These are phyloP conservation scores for Pseudogymnoascus sp. DNA, from an alignment of 2,329 filamentous ascomycete species.

Conservation along the genomic window DNA sequence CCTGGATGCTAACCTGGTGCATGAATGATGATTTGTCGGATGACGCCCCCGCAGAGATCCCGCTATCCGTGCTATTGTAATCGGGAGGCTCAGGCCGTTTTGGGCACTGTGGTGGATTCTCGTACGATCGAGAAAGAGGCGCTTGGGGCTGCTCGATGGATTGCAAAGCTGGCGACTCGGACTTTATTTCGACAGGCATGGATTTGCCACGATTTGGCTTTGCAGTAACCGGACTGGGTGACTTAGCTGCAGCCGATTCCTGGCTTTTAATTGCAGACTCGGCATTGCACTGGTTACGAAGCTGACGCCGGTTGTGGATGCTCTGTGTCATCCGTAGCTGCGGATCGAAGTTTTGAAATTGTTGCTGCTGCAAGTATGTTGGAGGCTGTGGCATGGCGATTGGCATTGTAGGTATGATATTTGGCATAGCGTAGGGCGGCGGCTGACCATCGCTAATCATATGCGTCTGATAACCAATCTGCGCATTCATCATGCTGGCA, in stretches of 20 bases:
- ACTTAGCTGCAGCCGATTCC: background rate
- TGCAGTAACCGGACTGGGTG: background rate
- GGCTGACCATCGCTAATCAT: background rate
- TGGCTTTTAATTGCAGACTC: background rate
- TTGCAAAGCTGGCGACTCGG: background rate
- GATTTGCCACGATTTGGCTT: background rate
- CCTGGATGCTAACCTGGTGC: background rate
- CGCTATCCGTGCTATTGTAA: background rate
- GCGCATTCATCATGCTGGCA: background rate
- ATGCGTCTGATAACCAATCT: background rate
- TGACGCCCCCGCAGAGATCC: background rate
- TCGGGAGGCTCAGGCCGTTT: background rate
- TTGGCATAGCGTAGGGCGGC: background rate
- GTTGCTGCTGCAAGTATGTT: background rate
- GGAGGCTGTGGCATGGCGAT: background rate
- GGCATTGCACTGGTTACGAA: background rate
- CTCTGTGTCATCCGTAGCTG: background rate
- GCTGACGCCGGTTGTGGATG: background rate
- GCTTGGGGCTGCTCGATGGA: background rate
- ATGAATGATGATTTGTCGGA: background rate
- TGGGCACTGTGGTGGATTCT: background rate
- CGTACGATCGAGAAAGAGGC: background rate
- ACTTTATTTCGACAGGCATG: slow-evolving; percentile 1
- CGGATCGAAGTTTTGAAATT: background rate
- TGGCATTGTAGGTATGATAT: background rate